These are phyloP conservation scores for Penicillium occitanis DNA, from an alignment of 2,329 filamentous ascomycete genomes.

Conservation along the genomic window DNA sequence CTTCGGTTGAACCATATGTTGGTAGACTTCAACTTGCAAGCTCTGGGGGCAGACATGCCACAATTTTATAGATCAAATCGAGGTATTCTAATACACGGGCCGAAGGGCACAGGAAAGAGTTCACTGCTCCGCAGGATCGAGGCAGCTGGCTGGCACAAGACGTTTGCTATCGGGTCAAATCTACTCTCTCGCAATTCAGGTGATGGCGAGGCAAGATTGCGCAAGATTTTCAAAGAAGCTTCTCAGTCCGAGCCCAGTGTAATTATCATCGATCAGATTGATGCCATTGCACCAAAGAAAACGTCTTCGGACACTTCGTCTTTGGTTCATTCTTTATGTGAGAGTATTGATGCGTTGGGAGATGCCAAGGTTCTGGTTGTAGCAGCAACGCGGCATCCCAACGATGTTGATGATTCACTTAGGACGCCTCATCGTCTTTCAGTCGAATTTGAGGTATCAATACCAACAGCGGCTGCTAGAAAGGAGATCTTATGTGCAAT, in stretches of 20 bases:
- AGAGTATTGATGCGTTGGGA: constrained; percentile 38
- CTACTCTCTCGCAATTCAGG: constrained; percentile 38
- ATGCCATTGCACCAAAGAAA: constrained; percentile 64
- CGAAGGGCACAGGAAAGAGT: constrained; percentile 81
- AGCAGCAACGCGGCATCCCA: constrained; percentile 70
- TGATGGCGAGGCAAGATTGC: constrained; percentile 56
- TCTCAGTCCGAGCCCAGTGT: constrained; percentile 69
- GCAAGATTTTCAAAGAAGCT: constrained; percentile 69
- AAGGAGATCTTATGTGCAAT: constrained; percentile 71
- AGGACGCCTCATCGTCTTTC: constrained; percentile 65
- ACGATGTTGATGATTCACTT: constrained; percentile 69
- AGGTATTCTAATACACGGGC: constrained; percentile 74
- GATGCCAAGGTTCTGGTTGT: constrained; percentile 67
- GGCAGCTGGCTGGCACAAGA: constrained; percentile 67
- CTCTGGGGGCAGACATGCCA: constrained; percentile 37
- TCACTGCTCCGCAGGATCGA: constrained; percentile 69
- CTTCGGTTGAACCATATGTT: constrained; percentile 67
- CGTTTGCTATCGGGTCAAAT: constrained; percentile 52
- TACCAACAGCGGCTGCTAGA: constrained; percentile 70
- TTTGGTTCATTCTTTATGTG: constrained; percentile 43
- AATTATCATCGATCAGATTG: constrained; percentile 75
- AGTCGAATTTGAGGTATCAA: constrained; percentile 68
- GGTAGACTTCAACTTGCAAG: constrained; percentile 50
- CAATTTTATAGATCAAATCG: constrained; percentile 48
- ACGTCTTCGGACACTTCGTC: constrained; percentile 44